Conservation (phyloP, 345 rosid genomes). For the Syzygium grande region DNA sequence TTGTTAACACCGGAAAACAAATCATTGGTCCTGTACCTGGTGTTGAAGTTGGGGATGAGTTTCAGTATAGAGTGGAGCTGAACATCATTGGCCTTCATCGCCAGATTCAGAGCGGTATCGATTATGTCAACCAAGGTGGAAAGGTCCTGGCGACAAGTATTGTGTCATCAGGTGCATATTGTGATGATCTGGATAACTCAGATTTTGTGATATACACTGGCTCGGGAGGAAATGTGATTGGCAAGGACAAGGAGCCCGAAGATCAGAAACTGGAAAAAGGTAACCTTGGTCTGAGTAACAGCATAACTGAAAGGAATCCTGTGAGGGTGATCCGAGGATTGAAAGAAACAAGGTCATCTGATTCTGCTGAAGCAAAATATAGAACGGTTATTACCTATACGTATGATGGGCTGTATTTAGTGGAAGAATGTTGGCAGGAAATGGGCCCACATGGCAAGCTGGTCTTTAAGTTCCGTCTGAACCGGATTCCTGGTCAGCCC, state of each 20-base stretch:
- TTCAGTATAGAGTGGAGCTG: constrained; percentile 71
- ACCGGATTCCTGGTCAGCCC: constrained; percentile 57
- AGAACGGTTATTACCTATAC: constrained; percentile 25
- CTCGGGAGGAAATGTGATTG: constrained; percentile 62
- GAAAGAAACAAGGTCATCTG: constrained; percentile 28
- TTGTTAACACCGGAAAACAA: constrained; percentile 25
- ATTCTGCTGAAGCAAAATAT: constrained; percentile 22
- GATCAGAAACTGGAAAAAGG: constrained; percentile 73
- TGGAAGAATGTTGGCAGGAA: constrained; percentile 45
- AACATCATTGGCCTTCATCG: constrained; percentile 72
- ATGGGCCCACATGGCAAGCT: constrained; percentile 57
- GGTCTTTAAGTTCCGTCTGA: constrained; percentile 60
- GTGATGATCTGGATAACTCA: constrained; percentile 46
- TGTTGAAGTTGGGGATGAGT: constrained; percentile 74
- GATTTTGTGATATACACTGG: constrained; percentile 71
- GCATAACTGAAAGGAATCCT: constrained; percentile 23
- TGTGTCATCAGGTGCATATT: constrained; percentile 70
- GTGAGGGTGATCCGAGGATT: constrained; percentile 79
- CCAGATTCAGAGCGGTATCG: constrained; percentile 65
- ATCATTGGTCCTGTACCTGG: constrained; percentile 77
- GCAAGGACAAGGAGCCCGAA: constrained; percentile 45
- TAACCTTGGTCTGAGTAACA: constrained; percentile 67
- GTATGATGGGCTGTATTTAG: constrained; percentile 74
- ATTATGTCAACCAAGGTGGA: constrained; percentile 34
- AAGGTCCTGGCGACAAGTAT: constrained; percentile 50